Conservation (phyloP, 2,329 filamentous ascomycete species). For the Botrytis fabae region DNA sequence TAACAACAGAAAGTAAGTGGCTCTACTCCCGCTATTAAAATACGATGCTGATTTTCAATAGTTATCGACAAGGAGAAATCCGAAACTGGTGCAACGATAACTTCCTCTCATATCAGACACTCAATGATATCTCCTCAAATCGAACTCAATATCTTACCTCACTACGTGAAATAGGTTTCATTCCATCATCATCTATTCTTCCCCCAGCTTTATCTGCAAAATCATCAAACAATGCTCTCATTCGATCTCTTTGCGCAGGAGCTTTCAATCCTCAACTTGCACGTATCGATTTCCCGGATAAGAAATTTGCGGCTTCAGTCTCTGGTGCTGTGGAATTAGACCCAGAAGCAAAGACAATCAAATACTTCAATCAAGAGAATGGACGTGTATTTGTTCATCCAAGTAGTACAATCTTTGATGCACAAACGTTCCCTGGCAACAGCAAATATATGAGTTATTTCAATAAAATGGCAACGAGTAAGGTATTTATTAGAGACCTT, state of each 20-base stretch:
- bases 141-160: conserved; percentile 82
- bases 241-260: conserved; percentile 46
- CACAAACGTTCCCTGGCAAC: conserved; percentile 72
- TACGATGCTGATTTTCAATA: conserved; percentile 27
- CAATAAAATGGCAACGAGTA: conserved; percentile 85
- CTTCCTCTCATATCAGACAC: conserved; percentile 79
- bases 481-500: conserved; percentile 87
- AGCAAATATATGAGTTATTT: conserved; percentile 87
- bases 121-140: conserved; percentile 86
- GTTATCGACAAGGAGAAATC: conserved; percentile 59
- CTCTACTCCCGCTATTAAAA: neutral
- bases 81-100: conserved; percentile 80
- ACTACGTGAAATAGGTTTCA: conserved; percentile 81
- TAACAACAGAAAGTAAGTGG: conserved; percentile 49
- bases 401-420: conserved; percentile 80
- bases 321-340: conserved; percentile 91
- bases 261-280: conserved; percentile 76
- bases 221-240: conserved; percentile 44
- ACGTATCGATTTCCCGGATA: conserved; percentile 89
- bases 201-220: conserved; percentile 48
- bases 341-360: conserved; percentile 87
- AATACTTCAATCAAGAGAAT: conserved; percentile 85
- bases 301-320: conserved; percentile 86
- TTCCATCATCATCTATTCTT: conserved; percentile 46
- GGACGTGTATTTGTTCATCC: conserved; percentile 93